Evolutionary conservation across 768 basidiomycete genomes (phyloP).

Genomic region (Mycena haematopus): DNA sequence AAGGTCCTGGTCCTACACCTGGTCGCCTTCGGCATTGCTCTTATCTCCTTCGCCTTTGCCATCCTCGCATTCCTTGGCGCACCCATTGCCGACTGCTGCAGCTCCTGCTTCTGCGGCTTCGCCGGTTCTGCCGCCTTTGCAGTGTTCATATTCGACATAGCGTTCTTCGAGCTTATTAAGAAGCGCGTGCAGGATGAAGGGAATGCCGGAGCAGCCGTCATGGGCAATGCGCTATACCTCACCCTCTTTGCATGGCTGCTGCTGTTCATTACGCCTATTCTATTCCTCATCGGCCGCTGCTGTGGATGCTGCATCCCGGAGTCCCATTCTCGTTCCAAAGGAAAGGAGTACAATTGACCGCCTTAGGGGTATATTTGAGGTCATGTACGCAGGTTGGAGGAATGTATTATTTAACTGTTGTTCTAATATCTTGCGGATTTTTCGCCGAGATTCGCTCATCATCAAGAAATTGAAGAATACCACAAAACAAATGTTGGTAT

Average conservation of each 20-base stretch:
- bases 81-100: conserved; percentile 6
- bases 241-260: conserved; percentile 20
- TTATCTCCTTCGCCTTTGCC: conserved; percentile 12
- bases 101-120: conserved; percentile 14
- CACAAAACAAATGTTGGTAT: no score
- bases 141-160: conserved; percentile 22
- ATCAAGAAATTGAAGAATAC: no score
- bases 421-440: no score
- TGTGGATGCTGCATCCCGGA: conserved; percentile 21
- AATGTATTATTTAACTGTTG: background rate
- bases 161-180: conserved; percentile 20
- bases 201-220: conserved; percentile 16
- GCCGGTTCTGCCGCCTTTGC: conserved; percentile 4
- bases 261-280: conserved; percentile 21
- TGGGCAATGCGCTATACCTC: conserved; percentile 20
- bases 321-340: background rate
- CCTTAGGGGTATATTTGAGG: background rate
- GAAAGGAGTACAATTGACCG: background rate
- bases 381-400: background rate
- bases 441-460: no score
- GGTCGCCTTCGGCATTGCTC: conserved; percentile 14
- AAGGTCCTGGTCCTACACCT: conserved; percentile 12
- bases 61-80: conserved; percentile 11
- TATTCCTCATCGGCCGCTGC: conserved; percentile 22
- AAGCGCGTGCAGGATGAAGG: conserved; percentile 11